Base-by-base conservation (phyloP, 352 stramenopile genomes). In the Saprolegnia parasitica region DNA sequence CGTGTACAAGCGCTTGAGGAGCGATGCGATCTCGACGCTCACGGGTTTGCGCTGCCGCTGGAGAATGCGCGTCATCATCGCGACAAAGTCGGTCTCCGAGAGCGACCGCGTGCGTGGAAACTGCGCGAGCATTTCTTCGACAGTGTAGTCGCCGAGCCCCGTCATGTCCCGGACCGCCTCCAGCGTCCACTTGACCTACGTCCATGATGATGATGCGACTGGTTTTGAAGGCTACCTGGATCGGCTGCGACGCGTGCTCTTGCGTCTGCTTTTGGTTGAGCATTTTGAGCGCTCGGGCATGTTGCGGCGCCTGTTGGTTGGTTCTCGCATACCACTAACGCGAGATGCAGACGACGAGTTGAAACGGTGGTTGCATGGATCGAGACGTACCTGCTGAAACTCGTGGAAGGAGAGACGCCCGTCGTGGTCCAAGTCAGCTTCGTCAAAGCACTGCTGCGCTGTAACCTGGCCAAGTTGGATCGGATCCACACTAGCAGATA, bases 311-410 rank as follows among this genome's bases (percentile, higher is more conserved):
- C 11, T 60, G 18, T 15, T 70, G 45, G 63, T 46, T 46, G 20
- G 39, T 67, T 4, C 47, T 8, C 23, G 79, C 83, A 60, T 94
- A 96, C 89, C 89, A 96, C 29, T 84, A 74, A 2, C 24, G 5
- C 2, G 24, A 55, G n/a, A 55, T 46, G 39, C 39, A 49, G 29
- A 49, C 3, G 18, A n/a, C 42, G 42, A 2, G 18, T 60, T 21
- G 20, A 8, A 60, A 60, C 16, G 13, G 52, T 24, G 35, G 1
- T 60, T 21, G 16, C 11, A 60, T 60, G 13, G 35, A 16, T 16
- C 3, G 24, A 24, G 35, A 58, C 3, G 24, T 55, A 60, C 52
- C 35, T 60, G 52, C 16, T 81, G 81, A 77, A 66, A 96, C 15
- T 77, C 67, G 10, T 57, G 54, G 56, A 74, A 79, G 57, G 37